Evolutionary conservation across 352 stramenopile genomes (phyloP).

Genomic region (Phytopythium cucurbitacearum): DNA sequence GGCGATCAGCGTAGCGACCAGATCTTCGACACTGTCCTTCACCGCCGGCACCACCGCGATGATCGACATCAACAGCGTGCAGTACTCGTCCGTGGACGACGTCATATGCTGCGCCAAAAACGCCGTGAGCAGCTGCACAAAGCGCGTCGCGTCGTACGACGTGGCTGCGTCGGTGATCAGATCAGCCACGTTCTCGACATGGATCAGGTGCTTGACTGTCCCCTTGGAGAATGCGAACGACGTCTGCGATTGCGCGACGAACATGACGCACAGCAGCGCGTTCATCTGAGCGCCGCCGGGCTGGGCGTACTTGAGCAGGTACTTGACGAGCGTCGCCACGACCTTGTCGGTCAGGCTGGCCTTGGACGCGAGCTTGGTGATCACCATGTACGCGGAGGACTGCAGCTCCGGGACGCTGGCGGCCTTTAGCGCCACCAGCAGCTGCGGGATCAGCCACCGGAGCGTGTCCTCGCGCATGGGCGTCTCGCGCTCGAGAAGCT

Average conservation of each 20-base stretch:
- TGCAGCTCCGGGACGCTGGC: constrained; percentile 69
- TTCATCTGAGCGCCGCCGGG: constrained; percentile 56
- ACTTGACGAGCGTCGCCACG: constrained; percentile 66
- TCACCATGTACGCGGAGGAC: constrained; percentile 78
- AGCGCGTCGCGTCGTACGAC: constrained; percentile 73
- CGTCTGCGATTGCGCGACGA: constrained; percentile 67
- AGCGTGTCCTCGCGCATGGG: constrained; percentile 67
- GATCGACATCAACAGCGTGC: constrained; percentile 33
- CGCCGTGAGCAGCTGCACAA: constrained; percentile 47
- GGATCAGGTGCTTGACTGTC: constrained; percentile 59
- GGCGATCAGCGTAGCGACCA: constrained; percentile 45
- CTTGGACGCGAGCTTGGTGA: constrained; percentile 82
- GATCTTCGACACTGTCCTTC: constrained; percentile 42
- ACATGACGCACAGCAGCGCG: constrained; percentile 71
- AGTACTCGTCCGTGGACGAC: constrained; percentile 29
- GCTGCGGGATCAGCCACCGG: constrained; percentile 75
- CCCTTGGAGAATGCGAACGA: constrained; percentile 50
- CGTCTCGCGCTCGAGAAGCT: constrained; percentile 67
- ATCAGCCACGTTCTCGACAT: constrained; percentile 65
- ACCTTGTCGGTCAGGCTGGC: constrained; percentile 70
- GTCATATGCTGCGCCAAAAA: constrained; percentile 50
- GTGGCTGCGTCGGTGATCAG: constrained; percentile 53
- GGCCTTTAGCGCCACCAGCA: constrained; percentile 67
- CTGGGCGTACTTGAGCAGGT: constrained; percentile 73
- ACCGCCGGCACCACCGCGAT: constrained; percentile 34